Percentiles rank a stretch among this genome's conserved stretches.
Conservation (phyloP, 2,329 filamentous ascomycete species). For the Coniella vitis region DNA sequence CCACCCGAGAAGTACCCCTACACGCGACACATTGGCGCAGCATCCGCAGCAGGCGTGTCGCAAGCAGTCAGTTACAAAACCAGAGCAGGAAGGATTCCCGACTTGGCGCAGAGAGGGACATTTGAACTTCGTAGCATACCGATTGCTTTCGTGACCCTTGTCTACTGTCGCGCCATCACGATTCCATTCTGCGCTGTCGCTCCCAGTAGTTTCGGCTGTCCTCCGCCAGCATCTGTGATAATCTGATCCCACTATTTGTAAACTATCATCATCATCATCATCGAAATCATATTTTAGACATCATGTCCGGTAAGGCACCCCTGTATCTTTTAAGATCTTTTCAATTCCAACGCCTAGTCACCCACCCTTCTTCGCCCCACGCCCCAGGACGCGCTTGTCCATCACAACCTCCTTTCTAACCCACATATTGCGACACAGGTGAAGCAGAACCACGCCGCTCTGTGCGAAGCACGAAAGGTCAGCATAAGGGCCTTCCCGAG, state of each 20-base stretch:
- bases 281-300: background rate
- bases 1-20: background rate
- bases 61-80: background rate
- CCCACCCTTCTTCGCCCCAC: background rate
- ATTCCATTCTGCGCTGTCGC: background rate
- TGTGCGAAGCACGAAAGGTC: slow-evolving; percentile 91
- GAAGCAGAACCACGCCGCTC: slow-evolving; percentile 80
- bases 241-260: background rate
- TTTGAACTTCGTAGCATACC: background rate
- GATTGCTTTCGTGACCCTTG: background rate
- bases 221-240: background rate
- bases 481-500: slow-evolving; percentile 79
- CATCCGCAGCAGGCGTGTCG: background rate
- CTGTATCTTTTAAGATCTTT: background rate
- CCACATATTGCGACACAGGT: background rate
- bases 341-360: background rate
- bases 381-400: background rate
- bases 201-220: background rate
- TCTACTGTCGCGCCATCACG: background rate
- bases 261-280: background rate
- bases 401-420: slow-evolving; percentile 15
- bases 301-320: slow-evolving; percentile 15
- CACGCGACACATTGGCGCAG: background rate
- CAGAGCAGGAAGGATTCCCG: background rate
- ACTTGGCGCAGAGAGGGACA: background rate